phyloP scores from a whole-genome alignment of 345 rosid species.

The Euphorbia peplus region DNA sequence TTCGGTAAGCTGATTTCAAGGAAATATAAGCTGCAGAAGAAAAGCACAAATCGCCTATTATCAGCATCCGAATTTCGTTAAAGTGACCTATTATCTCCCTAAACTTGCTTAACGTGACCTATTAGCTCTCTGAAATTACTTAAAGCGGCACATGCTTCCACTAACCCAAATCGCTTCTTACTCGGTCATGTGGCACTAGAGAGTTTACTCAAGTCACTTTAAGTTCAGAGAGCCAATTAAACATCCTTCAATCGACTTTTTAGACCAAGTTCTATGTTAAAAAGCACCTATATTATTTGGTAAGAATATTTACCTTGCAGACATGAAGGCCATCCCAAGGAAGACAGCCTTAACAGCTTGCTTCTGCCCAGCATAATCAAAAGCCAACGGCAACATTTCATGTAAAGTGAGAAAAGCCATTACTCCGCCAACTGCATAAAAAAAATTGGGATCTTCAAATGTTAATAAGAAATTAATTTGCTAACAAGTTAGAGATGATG shows the following conservation, averaged over 20 bases:
- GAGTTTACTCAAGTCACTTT: no score
- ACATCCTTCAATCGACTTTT: no score
- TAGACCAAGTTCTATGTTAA: no score
- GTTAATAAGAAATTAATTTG: neutral
- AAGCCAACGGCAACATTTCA: constrained; percentile 97
- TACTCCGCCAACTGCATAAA: constrained; percentile 86
- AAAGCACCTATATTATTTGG: neutral
- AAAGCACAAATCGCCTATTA: neutral
- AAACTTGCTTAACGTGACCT: no score
- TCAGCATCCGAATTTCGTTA: no score
- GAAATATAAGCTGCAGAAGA: constrained; percentile 65
- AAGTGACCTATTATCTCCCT: no score
- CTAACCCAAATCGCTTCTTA: no score
- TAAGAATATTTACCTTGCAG: constrained; percentile 68
- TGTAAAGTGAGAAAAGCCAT: constrained; percentile 98
- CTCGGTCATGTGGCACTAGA: no score
- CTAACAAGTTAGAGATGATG: neutral
- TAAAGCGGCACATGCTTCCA: no score
- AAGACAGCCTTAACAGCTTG: constrained; percentile 98
- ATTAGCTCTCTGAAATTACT: no score
- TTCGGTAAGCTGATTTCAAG: constrained; percentile 77
- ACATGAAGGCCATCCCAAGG: constrained; percentile 98
- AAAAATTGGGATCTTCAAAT: neutral
- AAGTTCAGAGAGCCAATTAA: no score
- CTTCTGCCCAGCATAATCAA: constrained; percentile 97